phyloP scores from a whole-genome alignment of 176 grass and related monocot genomes.

The Microstegium vimineum region DNA sequence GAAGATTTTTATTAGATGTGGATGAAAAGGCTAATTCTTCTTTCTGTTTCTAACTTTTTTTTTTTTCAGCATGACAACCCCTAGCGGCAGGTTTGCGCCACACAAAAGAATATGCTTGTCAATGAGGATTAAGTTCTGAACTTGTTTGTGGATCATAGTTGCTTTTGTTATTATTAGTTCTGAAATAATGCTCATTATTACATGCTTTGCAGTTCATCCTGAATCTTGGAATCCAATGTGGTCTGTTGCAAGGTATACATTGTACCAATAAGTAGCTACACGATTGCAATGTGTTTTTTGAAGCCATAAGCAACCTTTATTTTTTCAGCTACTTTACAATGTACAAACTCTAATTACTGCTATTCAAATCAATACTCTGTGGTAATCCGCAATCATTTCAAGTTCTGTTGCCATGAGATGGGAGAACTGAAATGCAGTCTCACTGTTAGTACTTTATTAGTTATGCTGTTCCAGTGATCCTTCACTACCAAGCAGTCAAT shows the following conservation, averaged over 20 bases:
- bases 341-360: background rate
- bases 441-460: background rate
- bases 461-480: background rate
- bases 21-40: background rate
- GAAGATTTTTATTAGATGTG: background rate
- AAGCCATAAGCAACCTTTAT: background rate
- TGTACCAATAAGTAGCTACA: conserved; percentile 8
- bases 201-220: conserved; percentile 74
- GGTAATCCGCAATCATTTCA: background rate
- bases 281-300: background rate
- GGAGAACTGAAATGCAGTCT: background rate
- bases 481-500: background rate
- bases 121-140: conserved; percentile 84
- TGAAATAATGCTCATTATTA: conserved; percentile 7
- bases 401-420: background rate
- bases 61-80: conserved; percentile 82
- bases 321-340: conserved; percentile 14
- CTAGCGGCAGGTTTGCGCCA: conserved; percentile 90
- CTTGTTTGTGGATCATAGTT: background rate
- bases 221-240: conserved; percentile 99
- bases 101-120: conserved; percentile 93
- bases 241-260: conserved; percentile 90
- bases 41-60: conserved; percentile 37
- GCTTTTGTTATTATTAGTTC: background rate
- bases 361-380: background rate